phyloP scores from a whole-genome alignment of 495 filamentous ascomycete genomes.

The Podospora didyma region DNA sequence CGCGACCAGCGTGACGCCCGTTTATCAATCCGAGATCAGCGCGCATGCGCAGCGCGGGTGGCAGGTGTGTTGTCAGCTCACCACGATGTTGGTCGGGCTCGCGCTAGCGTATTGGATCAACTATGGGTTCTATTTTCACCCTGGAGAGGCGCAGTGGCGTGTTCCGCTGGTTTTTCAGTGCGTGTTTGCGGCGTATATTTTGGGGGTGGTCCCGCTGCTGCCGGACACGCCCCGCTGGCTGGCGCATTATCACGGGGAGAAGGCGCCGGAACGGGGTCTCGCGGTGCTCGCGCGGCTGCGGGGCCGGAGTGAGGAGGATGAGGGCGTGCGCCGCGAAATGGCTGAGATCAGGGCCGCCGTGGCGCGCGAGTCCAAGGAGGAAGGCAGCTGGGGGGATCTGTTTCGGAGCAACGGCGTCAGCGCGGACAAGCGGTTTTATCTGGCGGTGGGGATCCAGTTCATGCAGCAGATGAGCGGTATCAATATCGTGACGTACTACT shows the following conservation, averaged over 20 bases:
- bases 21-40: constrained; percentile 54
- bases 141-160: constrained; percentile 42
- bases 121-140: constrained; percentile 31
- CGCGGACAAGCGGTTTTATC: constrained; percentile 44
- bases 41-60: constrained; percentile 47
- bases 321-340: constrained; percentile 21
- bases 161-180: constrained; percentile 50
- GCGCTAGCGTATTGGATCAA: constrained; percentile 38
- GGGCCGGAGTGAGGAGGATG: constrained; percentile 24
- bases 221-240: constrained; percentile 37
- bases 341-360: constrained; percentile 23
- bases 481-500: constrained; percentile 54
- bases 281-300: constrained; percentile 30
- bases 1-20: constrained; percentile 56
- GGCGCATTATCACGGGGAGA: constrained; percentile 13
- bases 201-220: constrained; percentile 29
- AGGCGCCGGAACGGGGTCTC: constrained; percentile 24
- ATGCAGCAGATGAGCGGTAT: constrained; percentile 49
- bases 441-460: constrained; percentile 47
- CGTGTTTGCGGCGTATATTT: constrained; percentile 38
- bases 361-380: constrained; percentile 26
- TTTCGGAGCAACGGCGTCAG: constrained; percentile 45
- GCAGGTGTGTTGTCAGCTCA: constrained; percentile 27
- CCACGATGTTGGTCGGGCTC: constrained; percentile 21
- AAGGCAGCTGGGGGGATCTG: constrained; percentile 27